These are phyloP conservation scores for Herpotrichia juniperi DNA, from an alignment of 2,329 filamentous ascomycete species.

Conservation along the genomic window DNA sequence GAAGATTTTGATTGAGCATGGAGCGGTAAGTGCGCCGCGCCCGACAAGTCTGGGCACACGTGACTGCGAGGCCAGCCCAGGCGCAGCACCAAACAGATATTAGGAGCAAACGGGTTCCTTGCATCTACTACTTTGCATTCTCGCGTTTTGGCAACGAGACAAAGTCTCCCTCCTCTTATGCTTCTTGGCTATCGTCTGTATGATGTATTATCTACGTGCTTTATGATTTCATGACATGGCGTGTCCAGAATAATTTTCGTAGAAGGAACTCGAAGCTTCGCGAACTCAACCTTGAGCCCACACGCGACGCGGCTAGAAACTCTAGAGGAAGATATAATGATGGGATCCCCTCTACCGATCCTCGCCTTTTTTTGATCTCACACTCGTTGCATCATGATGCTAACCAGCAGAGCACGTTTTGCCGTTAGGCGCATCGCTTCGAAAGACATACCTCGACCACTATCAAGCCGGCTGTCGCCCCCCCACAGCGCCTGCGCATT, in stretches of 20 bases:
- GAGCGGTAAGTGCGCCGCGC: too few relatives aligned
- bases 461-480: conserved; percentile 23
- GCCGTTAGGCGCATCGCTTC: conserved; percentile 41
- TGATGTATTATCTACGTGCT: too few relatives aligned
- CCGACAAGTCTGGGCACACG: too few relatives aligned
- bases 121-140: too few relatives aligned
- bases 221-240: too few relatives aligned
- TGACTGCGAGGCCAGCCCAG: too few relatives aligned
- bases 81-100: too few relatives aligned
- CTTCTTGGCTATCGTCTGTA: too few relatives aligned
- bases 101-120: too few relatives aligned
- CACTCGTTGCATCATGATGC: conserved; percentile 31
- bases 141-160: too few relatives aligned
- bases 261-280: conserved; percentile 25
- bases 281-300: background rate
- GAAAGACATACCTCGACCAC: conserved; percentile 20
- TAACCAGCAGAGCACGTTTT: conserved; percentile 41
- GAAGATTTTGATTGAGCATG: background rate
- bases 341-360: background rate
- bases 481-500: conserved; percentile 28
- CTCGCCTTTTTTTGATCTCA: background rate
- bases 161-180: too few relatives aligned
- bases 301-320: background rate
- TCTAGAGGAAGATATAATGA: background rate
- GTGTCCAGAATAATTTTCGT: too few relatives aligned